A percentile compares a stretch with the other conserved stretches of the same genome.
Evolutionary conservation across 2,329 filamentous ascomycete species (phyloP).

Genomic region (Mycosphaerella sp.): DNA sequence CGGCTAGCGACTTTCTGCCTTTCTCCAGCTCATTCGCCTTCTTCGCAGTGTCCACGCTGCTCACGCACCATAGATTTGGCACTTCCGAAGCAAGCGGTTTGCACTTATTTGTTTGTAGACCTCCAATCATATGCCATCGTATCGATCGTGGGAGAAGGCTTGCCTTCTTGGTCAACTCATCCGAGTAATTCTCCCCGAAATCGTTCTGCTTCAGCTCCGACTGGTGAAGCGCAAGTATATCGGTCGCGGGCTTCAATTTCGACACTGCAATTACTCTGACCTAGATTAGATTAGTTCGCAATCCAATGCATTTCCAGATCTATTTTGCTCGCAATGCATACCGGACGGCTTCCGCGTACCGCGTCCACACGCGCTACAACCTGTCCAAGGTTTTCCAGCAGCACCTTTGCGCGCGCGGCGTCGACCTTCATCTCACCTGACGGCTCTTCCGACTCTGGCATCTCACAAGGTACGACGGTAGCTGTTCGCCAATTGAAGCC

Average conservation of each 20-base stretch:
- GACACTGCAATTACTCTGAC: conserved; percentile 89
- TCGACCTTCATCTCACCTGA: conserved; percentile 33
- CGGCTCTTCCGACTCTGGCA: neutral
- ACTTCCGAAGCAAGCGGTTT: conserved; percentile 74
- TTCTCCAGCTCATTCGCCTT: conserved; percentile 79
- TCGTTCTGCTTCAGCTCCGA: conserved; percentile 48
- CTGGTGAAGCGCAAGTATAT: conserved; percentile 77
- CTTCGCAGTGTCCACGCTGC: conserved; percentile 79
- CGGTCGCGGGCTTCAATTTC: conserved; percentile 88
- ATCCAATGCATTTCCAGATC: conserved; percentile 16
- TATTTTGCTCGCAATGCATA: too few species aligned
- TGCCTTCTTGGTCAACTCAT: conserved; percentile 80
- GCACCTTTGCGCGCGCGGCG: conserved; percentile 40
- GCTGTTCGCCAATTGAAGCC: neutral
- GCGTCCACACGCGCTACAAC: conserved; percentile 39
- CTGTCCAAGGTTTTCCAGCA: conserved; percentile 41
- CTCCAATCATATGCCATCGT: conserved; percentile 95
- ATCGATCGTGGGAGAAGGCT: conserved; percentile 68
- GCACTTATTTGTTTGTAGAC: conserved; percentile 89
- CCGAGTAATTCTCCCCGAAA: conserved; percentile 91
- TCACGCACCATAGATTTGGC: conserved; percentile 84
- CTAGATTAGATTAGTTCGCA: conserved; percentile 38
- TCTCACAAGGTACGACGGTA: too few species aligned
- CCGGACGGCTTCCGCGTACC: conserved; percentile 18
- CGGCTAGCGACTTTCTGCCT: conserved; percentile 57